A percentile compares a stretch with the other conserved stretches of the same genome.
These are phyloP conservation scores for Cryphonectria japonica DNA, from an alignment of 2,329 filamentous ascomycete genomes.

Conservation along the genomic window DNA sequence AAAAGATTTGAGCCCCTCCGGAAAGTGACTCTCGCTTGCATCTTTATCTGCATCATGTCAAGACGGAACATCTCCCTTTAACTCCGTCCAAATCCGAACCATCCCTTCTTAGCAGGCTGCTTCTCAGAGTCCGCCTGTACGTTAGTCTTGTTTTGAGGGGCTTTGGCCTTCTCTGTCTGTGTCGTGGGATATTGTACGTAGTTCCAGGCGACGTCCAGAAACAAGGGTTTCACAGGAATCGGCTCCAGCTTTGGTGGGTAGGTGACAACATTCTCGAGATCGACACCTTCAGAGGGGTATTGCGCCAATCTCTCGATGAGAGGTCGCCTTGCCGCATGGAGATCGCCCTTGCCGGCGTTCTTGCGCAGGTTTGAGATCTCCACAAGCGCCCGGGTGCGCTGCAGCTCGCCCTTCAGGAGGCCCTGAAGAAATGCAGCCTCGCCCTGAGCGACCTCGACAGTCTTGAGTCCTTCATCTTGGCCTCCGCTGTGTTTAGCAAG, in stretches of 20 bases:
- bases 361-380: constrained; percentile 72
- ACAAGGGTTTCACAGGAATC: constrained; percentile 91
- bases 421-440: constrained; percentile 63
- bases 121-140: constrained; percentile 43
- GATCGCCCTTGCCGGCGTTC: constrained; percentile 47
- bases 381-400: constrained; percentile 82
- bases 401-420: constrained; percentile 72
- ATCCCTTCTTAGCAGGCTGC: constrained; percentile 67
- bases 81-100: constrained; percentile 72
- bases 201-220: constrained; percentile 96
- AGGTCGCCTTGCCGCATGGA: constrained; percentile 46
- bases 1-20: background rate
- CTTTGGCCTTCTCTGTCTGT: constrained; percentile 35
- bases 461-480: constrained; percentile 56
- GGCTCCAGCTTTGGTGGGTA: constrained; percentile 84
- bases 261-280: constrained; percentile 79
- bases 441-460: constrained; percentile 66
- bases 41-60: background rate
- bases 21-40: background rate
- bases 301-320: constrained; percentile 75
- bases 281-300: constrained; percentile 72
- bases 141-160: constrained; percentile 36
- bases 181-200: constrained; percentile 89
- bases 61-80: constrained; percentile 34
- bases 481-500: constrained; percentile 46